Base-by-base conservation (phyloP, 148 eudicot species). In the Spergularia marina region DNA sequence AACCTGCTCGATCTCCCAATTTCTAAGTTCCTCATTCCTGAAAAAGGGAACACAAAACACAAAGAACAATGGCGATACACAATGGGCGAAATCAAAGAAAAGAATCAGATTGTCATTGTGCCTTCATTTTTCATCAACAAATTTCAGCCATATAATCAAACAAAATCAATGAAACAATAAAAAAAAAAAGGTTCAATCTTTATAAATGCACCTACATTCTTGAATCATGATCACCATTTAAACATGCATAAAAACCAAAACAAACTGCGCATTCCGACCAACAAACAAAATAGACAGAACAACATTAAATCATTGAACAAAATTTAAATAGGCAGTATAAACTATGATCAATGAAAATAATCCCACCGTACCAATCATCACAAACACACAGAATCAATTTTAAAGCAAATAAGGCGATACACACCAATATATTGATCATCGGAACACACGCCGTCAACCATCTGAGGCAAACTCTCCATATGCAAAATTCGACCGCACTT, bases 141-240 rank as follows among this genome's bases (percentile, higher is more conserved):
- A 15, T 36, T 25, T 13, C 52, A 51, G 15, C 4, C 2, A 75
- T 23, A 17, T 18, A 53, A 65, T 53, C 16, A 66, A 53, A 44
- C 1, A 9, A 44, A 44, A 44, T 44, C 49, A 44, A 44, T 44
- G 49, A 44, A 44, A 30, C 36, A 30, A 30, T 30, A 44, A 30
- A 16, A 10, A 25, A 1, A 30, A 30, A n/a, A 44, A 65, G 51
- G 55, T 59, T 59, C 44, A 53, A 70, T 34, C 20, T 17, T 62
- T 62, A 44, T 61, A 6, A 59, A 18, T 57, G 63, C 7, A 18
- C 63, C 49, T 57, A 20, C 49, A 17, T 51, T n/a, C 15, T 40
- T 12, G n/a, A n/a, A 30, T 30, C n/a, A n/a, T 30, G 23, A 53
- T 74, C 77, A 63, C 63, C 59, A 74, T 74, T 74, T 39, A n/a